Percentiles rank a stretch among this genome's conserved stretches.
Conservation (phyloP, 148 eudicot genomes). For the Vaccinium darrowii region DNA sequence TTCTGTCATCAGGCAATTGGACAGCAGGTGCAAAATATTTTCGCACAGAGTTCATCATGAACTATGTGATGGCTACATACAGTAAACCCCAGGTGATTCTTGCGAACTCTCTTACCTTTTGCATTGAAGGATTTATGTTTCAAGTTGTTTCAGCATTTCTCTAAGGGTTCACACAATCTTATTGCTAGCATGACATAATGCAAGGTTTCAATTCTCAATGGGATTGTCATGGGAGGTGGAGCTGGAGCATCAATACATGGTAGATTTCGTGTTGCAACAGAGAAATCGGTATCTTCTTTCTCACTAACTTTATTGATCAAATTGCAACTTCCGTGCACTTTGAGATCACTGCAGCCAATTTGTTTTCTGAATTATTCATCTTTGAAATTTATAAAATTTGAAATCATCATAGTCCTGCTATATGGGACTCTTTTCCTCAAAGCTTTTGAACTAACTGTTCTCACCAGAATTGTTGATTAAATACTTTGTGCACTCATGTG, state of each 20-base stretch:
- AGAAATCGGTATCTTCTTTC: slow-evolving; percentile 65
- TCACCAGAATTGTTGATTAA: background rate
- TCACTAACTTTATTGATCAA: background rate
- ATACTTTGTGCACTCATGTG: background rate
- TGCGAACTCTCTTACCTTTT: background rate
- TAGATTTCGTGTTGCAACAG: slow-evolving; percentile 88
- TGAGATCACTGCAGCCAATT: background rate
- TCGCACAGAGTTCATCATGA: slow-evolving; percentile 56
- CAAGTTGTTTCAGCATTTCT: background rate
- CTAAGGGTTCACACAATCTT: background rate
- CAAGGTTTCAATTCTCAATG: slow-evolving; percentile 91
- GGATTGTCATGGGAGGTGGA: slow-evolving; percentile 98
- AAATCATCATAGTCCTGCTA: background rate
- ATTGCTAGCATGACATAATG: slow-evolving; percentile 11
- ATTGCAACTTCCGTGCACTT: background rate
- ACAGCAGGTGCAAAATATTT: slow-evolving; percentile 65
- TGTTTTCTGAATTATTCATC: background rate
- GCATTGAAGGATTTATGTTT: background rate
- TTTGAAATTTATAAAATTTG: background rate
- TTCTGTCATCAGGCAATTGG: slow-evolving; percentile 60
- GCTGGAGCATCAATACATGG: slow-evolving; percentile 91
- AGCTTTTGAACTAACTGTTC: background rate
- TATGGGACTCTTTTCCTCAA: background rate
- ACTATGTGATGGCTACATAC: slow-evolving; percentile 81
- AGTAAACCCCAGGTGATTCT: slow-evolving; percentile 73